phyloP scores from a whole-genome alignment of 306 rosid species.

The Quercus ilex region DNA sequence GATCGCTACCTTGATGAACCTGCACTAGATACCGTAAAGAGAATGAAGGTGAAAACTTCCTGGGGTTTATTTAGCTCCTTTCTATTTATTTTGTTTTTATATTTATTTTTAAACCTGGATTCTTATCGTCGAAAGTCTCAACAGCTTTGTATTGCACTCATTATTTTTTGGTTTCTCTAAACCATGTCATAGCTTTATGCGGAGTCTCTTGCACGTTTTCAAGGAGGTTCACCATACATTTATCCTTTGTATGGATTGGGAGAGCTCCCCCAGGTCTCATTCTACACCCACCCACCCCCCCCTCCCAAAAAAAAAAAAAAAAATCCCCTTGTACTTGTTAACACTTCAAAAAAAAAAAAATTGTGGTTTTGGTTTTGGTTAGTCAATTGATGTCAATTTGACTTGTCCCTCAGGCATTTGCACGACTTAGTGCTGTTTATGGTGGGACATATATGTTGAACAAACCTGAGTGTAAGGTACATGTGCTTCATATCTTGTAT shows the following conservation, averaged over 20 bases:
- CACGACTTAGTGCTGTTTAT: slow-evolving; percentile 96
- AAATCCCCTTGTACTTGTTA: background rate
- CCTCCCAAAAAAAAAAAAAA: background rate
- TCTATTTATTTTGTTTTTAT: slow-evolving; percentile 4
- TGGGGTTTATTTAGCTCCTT: slow-evolving; percentile 6
- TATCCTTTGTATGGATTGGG: slow-evolving; percentile 97
- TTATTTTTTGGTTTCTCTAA: slow-evolving; percentile 9
- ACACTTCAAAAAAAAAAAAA: background rate
- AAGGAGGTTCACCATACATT: slow-evolving; percentile 98
- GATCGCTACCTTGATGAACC: slow-evolving; percentile 82
- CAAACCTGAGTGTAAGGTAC: slow-evolving; percentile 97
- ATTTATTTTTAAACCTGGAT: background rate
- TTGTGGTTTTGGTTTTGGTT: slow-evolving; percentile 8
- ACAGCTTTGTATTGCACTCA: slow-evolving; percentile 10
- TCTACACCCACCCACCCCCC: background rate
- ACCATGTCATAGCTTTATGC: slow-evolving; percentile 62
- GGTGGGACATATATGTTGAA: slow-evolving; percentile 99
- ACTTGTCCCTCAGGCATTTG: slow-evolving; percentile 65
- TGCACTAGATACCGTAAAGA: slow-evolving; percentile 89
- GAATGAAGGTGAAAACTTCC: slow-evolving; percentile 72
- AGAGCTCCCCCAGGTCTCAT: slow-evolving; percentile 93
- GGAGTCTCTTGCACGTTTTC: slow-evolving; percentile 94
- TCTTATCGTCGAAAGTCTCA: slow-evolving; percentile 8
- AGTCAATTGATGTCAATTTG: background rate
- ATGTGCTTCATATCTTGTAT: background rate